Base-by-base conservation (phyloP, 495 filamentous ascomycete genomes). In the Apodospora peruviana region DNA sequence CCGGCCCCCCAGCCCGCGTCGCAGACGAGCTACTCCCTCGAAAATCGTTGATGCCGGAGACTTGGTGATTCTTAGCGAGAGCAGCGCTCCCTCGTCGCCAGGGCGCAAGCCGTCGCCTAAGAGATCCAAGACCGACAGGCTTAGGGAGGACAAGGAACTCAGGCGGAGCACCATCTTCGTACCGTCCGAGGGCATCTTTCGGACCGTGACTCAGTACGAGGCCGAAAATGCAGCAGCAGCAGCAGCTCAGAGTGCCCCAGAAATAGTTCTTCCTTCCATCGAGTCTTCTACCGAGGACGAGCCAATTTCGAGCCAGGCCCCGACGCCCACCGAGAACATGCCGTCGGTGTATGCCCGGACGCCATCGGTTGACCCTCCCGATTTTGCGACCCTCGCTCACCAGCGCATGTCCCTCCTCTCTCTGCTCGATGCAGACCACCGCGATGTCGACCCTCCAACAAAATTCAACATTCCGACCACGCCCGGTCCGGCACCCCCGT, bases 351-450 rank as follows among this genome's bases (percentile, higher is more conserved):
- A 48, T 32, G 54, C 53, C 18, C 70, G 74, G 32, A 77, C 73
- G 1, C 77, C 76, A 4, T 77, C 76, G 7, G 66, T 71, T 42
- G 74, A 80, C 10, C 75, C 74, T 18, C 75, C 74, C 0, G 56
- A 71, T n/a, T 69, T 66, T 48, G 74, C 75, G 29, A 43, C 77
- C 12, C 34, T 68, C 17, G 53, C 57, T 12, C 67, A 74, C 23
- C 57, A 66, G 39, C 72, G 75, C 35, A 72, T 71, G 0, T 81
- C 78, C 3, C 67, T 81, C 3, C 60, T 77, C 16, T 81, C 76
- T 0, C 73, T 81, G n/a, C 72, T 80, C 48, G 69, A 77, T 45
- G 74, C 71, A 0, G 72, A 74, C 0, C 67, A 68, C 51, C 51
- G 69, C 38, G 56, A 62, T 38, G 62, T 61, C 1, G 47, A 45